phyloP scores from a whole-genome alignment of 805 yeast genomes.

The Brettanomyces nanus region DNA sequence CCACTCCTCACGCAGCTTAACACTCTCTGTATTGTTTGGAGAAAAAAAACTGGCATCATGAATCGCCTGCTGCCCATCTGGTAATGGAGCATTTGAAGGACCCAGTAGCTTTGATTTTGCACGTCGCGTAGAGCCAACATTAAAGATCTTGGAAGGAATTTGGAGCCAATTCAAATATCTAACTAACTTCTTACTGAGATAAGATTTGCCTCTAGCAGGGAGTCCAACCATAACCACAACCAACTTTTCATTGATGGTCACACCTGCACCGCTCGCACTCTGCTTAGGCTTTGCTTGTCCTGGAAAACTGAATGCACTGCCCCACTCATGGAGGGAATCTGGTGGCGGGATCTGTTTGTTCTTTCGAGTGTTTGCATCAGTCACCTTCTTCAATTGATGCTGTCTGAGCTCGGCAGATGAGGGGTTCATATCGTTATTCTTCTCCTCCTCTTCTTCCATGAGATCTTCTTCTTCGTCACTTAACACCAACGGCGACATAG shows the following conservation, averaged over 20 bases:
- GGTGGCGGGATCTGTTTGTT: slow-evolving; percentile 7
- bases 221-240: slow-evolving; percentile 95
- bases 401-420: slow-evolving; percentile 5
- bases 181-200: slow-evolving; percentile 83
- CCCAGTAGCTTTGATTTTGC: slow-evolving; percentile 44
- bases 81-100: slow-evolving; percentile 60
- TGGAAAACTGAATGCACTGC: slow-evolving; percentile 81
- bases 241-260: slow-evolving; percentile 54
- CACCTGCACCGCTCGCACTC: slow-evolving; percentile 67
- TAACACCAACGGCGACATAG: slow-evolving; percentile 18
- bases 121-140: slow-evolving; percentile 92
- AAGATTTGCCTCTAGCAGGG: slow-evolving; percentile 94
- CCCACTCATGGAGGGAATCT: slow-evolving; percentile 1
- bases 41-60: slow-evolving; percentile 84
- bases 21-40: slow-evolving; percentile 63
- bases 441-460: slow-evolving; percentile 11
- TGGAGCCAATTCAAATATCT: slow-evolving; percentile 91
- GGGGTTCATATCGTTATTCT: neutral
- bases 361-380: slow-evolving; percentile 19
- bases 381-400: slow-evolving; percentile 8
- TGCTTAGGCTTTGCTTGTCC: slow-evolving; percentile 79
- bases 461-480: slow-evolving; percentile 24
- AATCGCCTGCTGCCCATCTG: slow-evolving; percentile 25
- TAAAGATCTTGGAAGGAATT: slow-evolving; percentile 83
- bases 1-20: slow-evolving; percentile 80